A percentile compares a stretch with the other conserved stretches of the same genome.
These are phyloP conservation scores for Asterochloris sp. DNA, from an alignment of 139 green algal species.

Conservation along the genomic window DNA sequence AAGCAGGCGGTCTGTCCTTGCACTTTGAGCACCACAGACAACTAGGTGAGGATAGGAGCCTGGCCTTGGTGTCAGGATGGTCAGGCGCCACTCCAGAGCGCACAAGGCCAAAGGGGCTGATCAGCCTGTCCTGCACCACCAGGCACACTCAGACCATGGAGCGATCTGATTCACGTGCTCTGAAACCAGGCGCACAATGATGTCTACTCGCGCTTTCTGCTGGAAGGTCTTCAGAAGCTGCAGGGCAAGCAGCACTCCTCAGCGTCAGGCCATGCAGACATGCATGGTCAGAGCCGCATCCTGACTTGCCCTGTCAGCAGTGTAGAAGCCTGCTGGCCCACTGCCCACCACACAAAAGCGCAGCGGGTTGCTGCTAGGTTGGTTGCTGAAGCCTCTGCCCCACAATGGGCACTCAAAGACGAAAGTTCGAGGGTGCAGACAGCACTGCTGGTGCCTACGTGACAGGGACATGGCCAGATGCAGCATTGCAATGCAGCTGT, in stretches of 20 bases:
- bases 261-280: not conserved
- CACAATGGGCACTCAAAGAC: too few species aligned
- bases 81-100: constrained; percentile 94
- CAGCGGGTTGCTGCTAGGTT: not conserved
- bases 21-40: not conserved
- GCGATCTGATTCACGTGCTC: not conserved
- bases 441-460: too few species aligned
- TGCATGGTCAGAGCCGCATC: too few species aligned
- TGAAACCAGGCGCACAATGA: not conserved
- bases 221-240: constrained; percentile 1
- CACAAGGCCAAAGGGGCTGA: constrained; percentile 93
- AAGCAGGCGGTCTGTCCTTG: not conserved
- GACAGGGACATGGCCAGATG: too few species aligned
- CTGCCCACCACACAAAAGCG: constrained; percentile 80
- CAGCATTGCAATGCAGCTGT: too few species aligned
- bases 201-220: not conserved
- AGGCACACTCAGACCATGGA: not conserved
- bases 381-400: too few species aligned
- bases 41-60: not conserved
- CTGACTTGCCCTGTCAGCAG: constrained; percentile 54
- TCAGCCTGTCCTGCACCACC: constrained; percentile 68
- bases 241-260: not conserved
- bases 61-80: constrained; percentile 91
- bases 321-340: constrained; percentile 88
- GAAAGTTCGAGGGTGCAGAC: too few species aligned